phyloP scores from a whole-genome alignment of 805 yeast species.

The Spathaspora gorwiae region DNA sequence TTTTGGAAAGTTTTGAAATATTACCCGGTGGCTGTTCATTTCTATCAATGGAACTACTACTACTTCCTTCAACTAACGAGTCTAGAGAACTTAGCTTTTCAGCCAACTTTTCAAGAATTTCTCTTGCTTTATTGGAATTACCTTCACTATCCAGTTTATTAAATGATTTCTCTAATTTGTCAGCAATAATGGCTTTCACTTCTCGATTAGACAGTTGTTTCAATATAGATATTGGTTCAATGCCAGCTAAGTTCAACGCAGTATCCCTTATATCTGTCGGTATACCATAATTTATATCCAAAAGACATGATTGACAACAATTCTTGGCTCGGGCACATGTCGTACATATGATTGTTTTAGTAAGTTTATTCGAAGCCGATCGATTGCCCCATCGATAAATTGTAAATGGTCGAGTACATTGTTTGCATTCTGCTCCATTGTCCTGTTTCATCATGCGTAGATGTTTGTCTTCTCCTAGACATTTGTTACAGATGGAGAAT shows the following conservation, averaged over 20 bases:
- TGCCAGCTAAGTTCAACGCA: slow-evolving; percentile 68
- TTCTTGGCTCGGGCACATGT: slow-evolving; percentile 76
- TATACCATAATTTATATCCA: slow-evolving; percentile 78
- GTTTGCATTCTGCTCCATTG: slow-evolving; percentile 75
- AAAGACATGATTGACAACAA: slow-evolving; percentile 85
- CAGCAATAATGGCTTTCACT: slow-evolving; percentile 38
- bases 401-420: slow-evolving; percentile 82
- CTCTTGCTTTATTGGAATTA: slow-evolving; percentile 36
- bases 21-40: slow-evolving; percentile 26
- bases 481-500: slow-evolving; percentile 62
- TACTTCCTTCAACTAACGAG: not conserved
- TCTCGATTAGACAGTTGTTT: slow-evolving; percentile 22
- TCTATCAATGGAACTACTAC: slow-evolving; percentile 12
- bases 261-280: slow-evolving; percentile 76
- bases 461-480: slow-evolving; percentile 66
- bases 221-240: slow-evolving; percentile 20
- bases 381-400: slow-evolving; percentile 67
- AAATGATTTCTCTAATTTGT: slow-evolving; percentile 50
- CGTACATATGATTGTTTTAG: slow-evolving; percentile 67
- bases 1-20: slow-evolving; percentile 47
- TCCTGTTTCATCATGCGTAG: slow-evolving; percentile 67
- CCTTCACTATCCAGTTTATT: slow-evolving; percentile 15
- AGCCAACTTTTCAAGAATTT: slow-evolving; percentile 49
- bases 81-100: slow-evolving; percentile 17
- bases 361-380: slow-evolving; percentile 37